Evolutionary conservation across 495 filamentous ascomycete genomes (phyloP), one percentile per base, ranked within the genome.

Genomic region (Tuber melanosporum): DNA sequence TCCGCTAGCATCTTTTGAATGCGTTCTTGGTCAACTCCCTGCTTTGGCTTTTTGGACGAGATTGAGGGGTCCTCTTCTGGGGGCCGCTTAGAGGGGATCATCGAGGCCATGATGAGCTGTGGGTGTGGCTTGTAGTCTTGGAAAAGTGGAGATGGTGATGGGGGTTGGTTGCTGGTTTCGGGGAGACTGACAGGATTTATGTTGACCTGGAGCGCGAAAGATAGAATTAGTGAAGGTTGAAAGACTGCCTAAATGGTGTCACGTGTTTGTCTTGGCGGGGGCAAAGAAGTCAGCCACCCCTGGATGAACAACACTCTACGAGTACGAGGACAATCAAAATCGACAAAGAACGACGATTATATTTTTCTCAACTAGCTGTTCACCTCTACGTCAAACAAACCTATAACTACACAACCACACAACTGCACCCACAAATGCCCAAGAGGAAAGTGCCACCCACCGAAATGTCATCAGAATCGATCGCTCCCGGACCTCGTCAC

Each of bases 1-100:
- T 90, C 90, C 17, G 90, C 90, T 69, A 91, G 86, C 84, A 90
- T 87, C 83, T 88, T 89, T 57, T 86, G 86, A 72, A 91, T 87
- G 79, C 91, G 89, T 71, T 87, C 84, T 76, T 88, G 88, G 36
- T 84, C 85, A 19, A 84, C 71, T 14, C 83, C 72, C 70, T 77
- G 73, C 79, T 85, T 82, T 71, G 71, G 82, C 80, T 84, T 75
- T 76, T 79, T 81, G 73, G 82, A 87, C 80, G 83, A 82, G 84
- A 77, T 72, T n/a, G 70, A 39, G 5, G 77, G 78, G 42, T 42
- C 77, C 73, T 80, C 82, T 74, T 87, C 85, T 45, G 78, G 80
- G 82, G 85, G 87, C 83, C 85, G 81, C 85, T 85, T 77, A 32
- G 57, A 66, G 57, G 57, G 57, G n/a, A 66, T n/a, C 57, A 66